These are phyloP conservation scores for Mucor lusitanicus DNA, from an alignment of 371 early-diverging fungal species.

Conservation along the genomic window DNA sequence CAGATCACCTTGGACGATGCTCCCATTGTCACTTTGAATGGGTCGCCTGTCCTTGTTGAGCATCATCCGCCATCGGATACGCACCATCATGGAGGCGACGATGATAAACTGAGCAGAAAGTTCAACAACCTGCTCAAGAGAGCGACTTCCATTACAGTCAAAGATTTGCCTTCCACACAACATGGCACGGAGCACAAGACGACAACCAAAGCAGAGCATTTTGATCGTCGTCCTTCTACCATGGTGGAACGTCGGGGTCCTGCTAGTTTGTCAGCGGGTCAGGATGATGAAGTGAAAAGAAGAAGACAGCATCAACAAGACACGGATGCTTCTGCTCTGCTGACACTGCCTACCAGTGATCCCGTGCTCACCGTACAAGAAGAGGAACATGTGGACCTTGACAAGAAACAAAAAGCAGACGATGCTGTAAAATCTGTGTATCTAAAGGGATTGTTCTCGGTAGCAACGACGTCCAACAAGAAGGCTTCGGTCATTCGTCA, in stretches of 20 bases:
- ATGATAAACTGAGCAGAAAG: not conserved
- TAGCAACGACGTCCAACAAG: constrained; percentile 66
- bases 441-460: constrained; percentile 69
- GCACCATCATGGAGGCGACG: not conserved
- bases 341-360: not conserved
- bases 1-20: not conserved
- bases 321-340: not conserved
- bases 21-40: not conserved
- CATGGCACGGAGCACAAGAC: not conserved
- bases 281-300: not conserved
- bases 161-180: constrained; percentile 16
- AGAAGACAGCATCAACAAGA: not conserved
- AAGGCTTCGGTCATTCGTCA: constrained; percentile 58
- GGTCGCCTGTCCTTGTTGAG: not conserved
- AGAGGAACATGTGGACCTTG: not conserved
- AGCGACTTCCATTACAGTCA: constrained; percentile 8
- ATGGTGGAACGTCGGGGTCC: not conserved
- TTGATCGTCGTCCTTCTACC: not conserved
- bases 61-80: not conserved
- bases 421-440: constrained; percentile 55
- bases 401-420: constrained; percentile 38
- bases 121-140: constrained; percentile 7
- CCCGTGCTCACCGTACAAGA: not conserved
- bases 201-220: not conserved
- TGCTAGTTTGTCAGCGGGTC: not conserved